Percentiles rank a stretch among this genome's conserved stretches.
These are phyloP conservation scores for Schwanniomyces vanrijiae DNA, from an alignment of 805 yeast genomes.

Conservation along the genomic window DNA sequence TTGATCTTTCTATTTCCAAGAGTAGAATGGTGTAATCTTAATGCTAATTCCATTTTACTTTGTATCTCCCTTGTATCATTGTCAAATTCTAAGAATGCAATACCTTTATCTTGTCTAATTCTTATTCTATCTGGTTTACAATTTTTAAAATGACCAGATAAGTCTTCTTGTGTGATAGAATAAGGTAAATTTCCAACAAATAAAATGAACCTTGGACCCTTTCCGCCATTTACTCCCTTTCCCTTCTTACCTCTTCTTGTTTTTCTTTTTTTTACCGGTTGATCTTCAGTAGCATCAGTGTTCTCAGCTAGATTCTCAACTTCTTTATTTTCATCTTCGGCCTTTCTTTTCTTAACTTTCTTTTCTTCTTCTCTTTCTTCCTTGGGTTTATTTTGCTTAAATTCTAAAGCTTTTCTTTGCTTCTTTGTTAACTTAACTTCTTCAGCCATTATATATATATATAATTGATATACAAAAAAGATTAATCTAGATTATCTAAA, in stretches of 20 bases:
- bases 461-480: neutral
- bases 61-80: conserved; percentile 61
- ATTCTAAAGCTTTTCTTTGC: conserved; percentile 62
- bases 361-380: conserved; percentile 38
- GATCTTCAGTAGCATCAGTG: conserved; percentile 17
- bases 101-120: conserved; percentile 81
- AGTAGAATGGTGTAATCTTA: conserved; percentile 76
- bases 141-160: conserved; percentile 70
- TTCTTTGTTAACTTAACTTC: conserved; percentile 56
- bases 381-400: conserved; percentile 43
- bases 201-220: conserved; percentile 69
- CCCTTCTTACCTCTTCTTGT: conserved; percentile 79
- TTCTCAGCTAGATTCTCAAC: conserved; percentile 6
- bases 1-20: conserved; percentile 77
- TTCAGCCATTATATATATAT: conserved; percentile 4
- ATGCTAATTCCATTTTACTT: conserved; percentile 78
- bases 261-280: conserved; percentile 62
- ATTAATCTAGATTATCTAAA: neutral
- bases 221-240: conserved; percentile 48
- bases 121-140: conserved; percentile 75
- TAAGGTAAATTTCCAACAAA: conserved; percentile 92
- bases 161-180: conserved; percentile 58
- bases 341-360: conserved; percentile 21
- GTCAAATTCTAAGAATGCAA: conserved; percentile 86
- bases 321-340: conserved; percentile 13